Evolutionary conservation across 1,284 basidiomycete genomes (phyloP), one percentile per base, ranked within the genome.

Genomic region (Malassezia sp.): DNA sequence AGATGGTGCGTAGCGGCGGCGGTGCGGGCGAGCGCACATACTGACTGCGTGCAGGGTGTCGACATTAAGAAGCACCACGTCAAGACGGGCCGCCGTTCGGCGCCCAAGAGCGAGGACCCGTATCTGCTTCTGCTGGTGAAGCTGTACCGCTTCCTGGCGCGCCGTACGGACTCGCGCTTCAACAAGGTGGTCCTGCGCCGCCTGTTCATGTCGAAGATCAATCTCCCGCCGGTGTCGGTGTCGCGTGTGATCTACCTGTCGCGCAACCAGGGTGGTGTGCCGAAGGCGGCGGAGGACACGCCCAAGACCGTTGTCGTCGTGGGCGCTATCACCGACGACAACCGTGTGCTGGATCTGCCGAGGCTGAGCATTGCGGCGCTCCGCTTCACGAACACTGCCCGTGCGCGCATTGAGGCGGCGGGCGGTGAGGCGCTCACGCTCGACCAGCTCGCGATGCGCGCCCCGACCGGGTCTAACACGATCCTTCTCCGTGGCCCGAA

Each of bases 81-180:
- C 81, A 95, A 86, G 83, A 95, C 91, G 80, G 84, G 90, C 69
- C 78, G 81, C 73, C 83, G 91, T 66, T 84, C 84, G 62, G 88
- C 88, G 60, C 91, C 91, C 74, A 87, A 87, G 79, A 91, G 87
- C 73, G 86, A 96, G 84, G 91, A 97, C 76, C 90, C 91, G 28
- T 96, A 97, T 77, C 81, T 97, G 70, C 83, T 95, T 72, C 80
- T 96, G 70, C 82, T 99, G 57, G 91, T 97, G 75, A 96, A 97
- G 91, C 81, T 97, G 61, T 99, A 97, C 80, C 88, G 91, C 70
- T 99, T 97, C 82, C 78, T 99, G 59, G 90, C 91, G 59, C 84
- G 93, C 71, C 84, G 93, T 71, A 97, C 93, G 47, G 87, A 96
- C 73, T 81, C 87, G 54, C 76, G 77, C 63, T 99, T 99, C 78